Evolutionary conservation across 108 stramenopile species (phyloP).

Genomic region (Cylindrotheca fusiformis): DNA sequence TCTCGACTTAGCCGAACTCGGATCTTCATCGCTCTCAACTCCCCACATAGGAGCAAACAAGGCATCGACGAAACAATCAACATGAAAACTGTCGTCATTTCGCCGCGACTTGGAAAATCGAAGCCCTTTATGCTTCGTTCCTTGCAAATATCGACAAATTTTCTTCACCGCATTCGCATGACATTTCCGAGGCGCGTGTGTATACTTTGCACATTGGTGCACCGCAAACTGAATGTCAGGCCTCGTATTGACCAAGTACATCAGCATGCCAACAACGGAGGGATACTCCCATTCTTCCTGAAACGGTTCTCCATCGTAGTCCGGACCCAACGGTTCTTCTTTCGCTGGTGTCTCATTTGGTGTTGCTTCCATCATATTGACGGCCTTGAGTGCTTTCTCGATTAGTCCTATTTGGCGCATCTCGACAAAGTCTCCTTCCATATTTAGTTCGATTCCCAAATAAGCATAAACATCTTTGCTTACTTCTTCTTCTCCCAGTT

Average conservation of each 20-base stretch:
- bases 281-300: constrained; percentile 32
- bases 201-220: constrained; percentile 9
- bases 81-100: background rate
- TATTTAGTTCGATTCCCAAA: too few relatives aligned
- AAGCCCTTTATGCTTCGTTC: constrained; percentile 23
- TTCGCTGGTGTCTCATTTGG: constrained; percentile 1
- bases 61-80: constrained; percentile 46
- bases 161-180: constrained; percentile 29
- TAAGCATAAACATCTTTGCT: too few relatives aligned
- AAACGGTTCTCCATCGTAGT: constrained; percentile 1
- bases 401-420: background rate
- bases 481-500: background rate
- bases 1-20: constrained; percentile 13
- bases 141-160: constrained; percentile 21
- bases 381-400: background rate
- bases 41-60: constrained; percentile 40
- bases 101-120: constrained; percentile 10
- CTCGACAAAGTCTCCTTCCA: too few relatives aligned
- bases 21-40: constrained; percentile 18
- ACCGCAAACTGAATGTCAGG: constrained; percentile 25
- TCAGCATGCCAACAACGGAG: constrained; percentile 40
- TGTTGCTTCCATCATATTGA: background rate
- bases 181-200: constrained; percentile 5
- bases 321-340: background rate
- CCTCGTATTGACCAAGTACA: constrained; percentile 17